These are phyloP conservation scores for Obelidium mucronatum DNA, from an alignment of 192 early-diverging fungal genomes.

Conservation along the genomic window DNA sequence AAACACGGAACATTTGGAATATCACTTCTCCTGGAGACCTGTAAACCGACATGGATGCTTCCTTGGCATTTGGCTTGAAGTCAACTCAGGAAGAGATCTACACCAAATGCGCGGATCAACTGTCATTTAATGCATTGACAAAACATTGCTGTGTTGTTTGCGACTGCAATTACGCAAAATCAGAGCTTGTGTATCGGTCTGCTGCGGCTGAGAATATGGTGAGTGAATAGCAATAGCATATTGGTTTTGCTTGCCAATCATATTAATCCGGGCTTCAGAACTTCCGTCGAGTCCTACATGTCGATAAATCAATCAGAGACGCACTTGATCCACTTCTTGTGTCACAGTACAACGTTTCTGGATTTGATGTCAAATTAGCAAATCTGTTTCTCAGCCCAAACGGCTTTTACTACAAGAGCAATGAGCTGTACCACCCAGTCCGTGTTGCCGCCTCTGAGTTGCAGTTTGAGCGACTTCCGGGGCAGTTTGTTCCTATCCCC, in stretches of 20 bases:
- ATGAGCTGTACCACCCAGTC: neutral
- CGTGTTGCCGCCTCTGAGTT: neutral
- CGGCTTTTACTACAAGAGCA: neutral
- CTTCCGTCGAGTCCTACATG: neutral
- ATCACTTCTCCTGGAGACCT: no score
- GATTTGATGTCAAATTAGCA: neutral
- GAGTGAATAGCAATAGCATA: no score
- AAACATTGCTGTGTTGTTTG: neutral
- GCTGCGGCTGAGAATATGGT: no score
- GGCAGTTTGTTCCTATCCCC: neutral
- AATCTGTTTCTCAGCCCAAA: neutral
- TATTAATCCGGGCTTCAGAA: no score
- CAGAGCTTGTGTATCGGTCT: no score
- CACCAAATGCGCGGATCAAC: neutral
- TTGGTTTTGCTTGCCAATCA: no score
- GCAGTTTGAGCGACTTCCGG: neutral
- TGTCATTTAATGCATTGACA: neutral
- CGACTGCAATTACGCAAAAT: no score
- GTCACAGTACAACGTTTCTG: neutral
- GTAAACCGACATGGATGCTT: neutral
- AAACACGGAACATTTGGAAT: no score
- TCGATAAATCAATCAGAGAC: neutral
- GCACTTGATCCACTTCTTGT: neutral
- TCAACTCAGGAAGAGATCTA: neutral
- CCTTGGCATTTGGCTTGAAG: neutral